Percentiles rank a stretch among this genome's conserved stretches.
phyloP scores from a whole-genome alignment of 164 flowering plant species.

The Stephania japonica region DNA sequence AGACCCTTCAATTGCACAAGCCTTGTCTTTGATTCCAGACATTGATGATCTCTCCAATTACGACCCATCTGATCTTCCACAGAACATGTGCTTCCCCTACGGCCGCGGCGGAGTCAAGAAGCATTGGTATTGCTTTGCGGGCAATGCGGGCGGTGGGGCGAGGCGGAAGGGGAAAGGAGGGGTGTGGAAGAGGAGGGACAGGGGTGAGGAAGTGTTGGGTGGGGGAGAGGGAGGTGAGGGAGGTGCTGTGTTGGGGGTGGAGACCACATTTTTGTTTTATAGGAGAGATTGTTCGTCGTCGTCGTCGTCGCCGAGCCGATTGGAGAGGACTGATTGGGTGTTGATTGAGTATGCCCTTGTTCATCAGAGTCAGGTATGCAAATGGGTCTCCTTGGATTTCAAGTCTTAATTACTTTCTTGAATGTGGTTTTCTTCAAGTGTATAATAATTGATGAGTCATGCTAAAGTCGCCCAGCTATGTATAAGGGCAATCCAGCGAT shows the following conservation, averaged over 20 bases:
- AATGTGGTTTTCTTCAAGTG: too few relatives aligned
- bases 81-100: slow-evolving; percentile 30
- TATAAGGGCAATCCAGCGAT: too few relatives aligned
- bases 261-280: slow-evolving; percentile 41
- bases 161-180: slow-evolving; percentile 35
- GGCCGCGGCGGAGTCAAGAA: slow-evolving; percentile 39
- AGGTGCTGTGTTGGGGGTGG: slow-evolving; percentile 29
- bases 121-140: slow-evolving; percentile 50
- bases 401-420: too few relatives aligned
- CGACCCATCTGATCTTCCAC: slow-evolving; percentile 44
- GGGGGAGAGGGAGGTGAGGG: slow-evolving; percentile 21
- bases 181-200: slow-evolving; percentile 45
- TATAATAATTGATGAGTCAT: too few relatives aligned
- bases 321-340: slow-evolving; percentile 40
- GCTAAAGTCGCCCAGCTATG: too few relatives aligned
- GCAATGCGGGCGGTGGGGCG: slow-evolving; percentile 13
- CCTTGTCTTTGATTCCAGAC: slow-evolving; percentile 29
- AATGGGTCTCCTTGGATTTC: not conserved
- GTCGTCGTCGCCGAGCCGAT: too few relatives aligned
- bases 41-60: slow-evolving; percentile 40
- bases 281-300: slow-evolving; percentile 18
- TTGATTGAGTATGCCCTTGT: slow-evolving; percentile 51
- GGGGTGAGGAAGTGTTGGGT: slow-evolving; percentile 29
- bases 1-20: not conserved
- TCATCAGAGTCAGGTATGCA: slow-evolving; percentile 15